These are phyloP conservation scores for Zanthoxylum bungeanum DNA, from an alignment of 345 rosid genomes.

Conservation along the genomic window DNA sequence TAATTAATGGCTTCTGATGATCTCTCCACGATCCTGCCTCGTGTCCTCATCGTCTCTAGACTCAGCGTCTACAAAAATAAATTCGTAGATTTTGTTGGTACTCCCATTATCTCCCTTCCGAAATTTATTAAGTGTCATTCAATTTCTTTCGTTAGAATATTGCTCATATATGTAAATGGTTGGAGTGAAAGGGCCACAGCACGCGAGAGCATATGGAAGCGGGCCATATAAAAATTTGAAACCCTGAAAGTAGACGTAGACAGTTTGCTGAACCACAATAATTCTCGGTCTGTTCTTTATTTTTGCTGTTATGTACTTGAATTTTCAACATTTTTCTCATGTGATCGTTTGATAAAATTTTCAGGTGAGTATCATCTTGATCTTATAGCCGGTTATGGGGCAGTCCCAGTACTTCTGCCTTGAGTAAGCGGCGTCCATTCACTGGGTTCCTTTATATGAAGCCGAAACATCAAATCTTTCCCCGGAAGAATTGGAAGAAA, in stretches of 20 bases:
- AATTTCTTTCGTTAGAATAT: too few species aligned
- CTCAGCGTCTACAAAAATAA: constrained; percentile 84
- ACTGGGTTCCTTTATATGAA: constrained; percentile 77
- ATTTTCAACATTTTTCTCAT: too few species aligned
- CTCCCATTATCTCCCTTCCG: too few species aligned
- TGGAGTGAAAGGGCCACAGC: too few species aligned
- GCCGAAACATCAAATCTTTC: constrained; percentile 47
- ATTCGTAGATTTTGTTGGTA: constrained; percentile 89
- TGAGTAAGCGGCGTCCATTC: constrained; percentile 82
- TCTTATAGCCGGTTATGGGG: constrained; percentile 73
- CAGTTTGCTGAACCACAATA: too few species aligned
- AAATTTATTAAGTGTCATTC: background rate
- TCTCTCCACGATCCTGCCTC: constrained; percentile 70
- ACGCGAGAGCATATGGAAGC: too few species aligned
- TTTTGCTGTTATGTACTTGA: too few species aligned
- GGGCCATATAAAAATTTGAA: too few species aligned
- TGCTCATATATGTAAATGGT: too few species aligned
- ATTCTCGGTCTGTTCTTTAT: too few species aligned
- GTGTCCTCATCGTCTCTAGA: constrained; percentile 82
- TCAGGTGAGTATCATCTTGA: constrained; percentile 93
- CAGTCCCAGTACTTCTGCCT: constrained; percentile 83
- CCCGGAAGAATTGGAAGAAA: constrained; percentile 63
- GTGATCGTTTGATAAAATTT: background rate
- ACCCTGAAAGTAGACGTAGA: too few species aligned
- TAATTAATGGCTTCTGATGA: constrained; percentile 36